A percentile compares a stretch with the other conserved stretches of the same genome.
Evolutionary conservation across 257 asterid genomes (phyloP).

Genomic region (Solanum boliviense): DNA sequence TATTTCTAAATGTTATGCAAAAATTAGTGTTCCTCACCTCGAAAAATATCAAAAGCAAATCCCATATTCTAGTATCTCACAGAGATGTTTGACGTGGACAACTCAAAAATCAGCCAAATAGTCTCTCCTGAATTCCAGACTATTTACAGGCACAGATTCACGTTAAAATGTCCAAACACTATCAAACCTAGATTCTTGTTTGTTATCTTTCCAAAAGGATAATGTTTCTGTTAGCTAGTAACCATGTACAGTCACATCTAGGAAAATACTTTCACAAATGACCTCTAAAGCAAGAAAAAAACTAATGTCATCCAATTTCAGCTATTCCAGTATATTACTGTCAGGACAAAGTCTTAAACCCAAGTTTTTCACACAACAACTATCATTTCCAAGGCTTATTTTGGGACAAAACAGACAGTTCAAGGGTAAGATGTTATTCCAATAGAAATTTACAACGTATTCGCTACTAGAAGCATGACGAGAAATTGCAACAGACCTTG

Average conservation of each 20-base stretch:
- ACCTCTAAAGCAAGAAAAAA: background rate
- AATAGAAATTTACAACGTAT: background rate
- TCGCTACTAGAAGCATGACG: background rate
- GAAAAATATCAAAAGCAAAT: background rate
- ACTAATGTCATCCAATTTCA: background rate
- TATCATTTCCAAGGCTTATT: background rate
- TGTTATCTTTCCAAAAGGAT: background rate
- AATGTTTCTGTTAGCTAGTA: background rate
- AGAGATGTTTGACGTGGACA: background rate
- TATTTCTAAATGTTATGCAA: background rate
- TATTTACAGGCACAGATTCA: background rate
- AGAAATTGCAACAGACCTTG: background rate
- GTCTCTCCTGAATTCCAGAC: background rate
- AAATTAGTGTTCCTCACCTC: background rate
- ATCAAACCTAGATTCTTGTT: background rate
- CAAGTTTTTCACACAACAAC: background rate
- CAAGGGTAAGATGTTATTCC: background rate
- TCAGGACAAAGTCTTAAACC: background rate
- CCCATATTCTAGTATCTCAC: background rate
- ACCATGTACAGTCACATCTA: background rate
- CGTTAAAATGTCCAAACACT: background rate
- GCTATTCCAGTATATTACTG: background rate
- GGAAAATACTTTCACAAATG: background rate
- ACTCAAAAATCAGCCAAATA: background rate
- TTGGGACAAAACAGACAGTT: background rate